These are phyloP conservation scores for Plasmodium fragile DNA, from an alignment of 169 alveolate genomes.

Conservation along the genomic window DNA sequence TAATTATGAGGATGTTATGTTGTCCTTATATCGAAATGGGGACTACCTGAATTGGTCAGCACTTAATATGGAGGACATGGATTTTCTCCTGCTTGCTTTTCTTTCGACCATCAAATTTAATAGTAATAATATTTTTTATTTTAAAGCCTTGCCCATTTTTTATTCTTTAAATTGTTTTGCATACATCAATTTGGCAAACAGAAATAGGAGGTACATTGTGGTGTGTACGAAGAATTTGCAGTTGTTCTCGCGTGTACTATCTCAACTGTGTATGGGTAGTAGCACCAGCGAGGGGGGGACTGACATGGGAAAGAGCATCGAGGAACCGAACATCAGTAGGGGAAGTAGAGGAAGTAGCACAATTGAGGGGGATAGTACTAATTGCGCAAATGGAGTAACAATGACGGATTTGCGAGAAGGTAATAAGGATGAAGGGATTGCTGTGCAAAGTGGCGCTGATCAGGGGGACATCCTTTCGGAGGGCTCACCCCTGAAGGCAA, in stretches of 20 bases:
- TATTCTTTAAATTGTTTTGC: conserved; percentile 28
- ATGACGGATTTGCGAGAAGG: background rate
- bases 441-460: background rate
- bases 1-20: conserved; percentile 40
- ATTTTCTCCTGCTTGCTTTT: conserved; percentile 13
- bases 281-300: background rate
- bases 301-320: background rate
- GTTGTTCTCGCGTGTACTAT: conserved; percentile 6
- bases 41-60: conserved; percentile 14
- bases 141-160: conserved; percentile 59
- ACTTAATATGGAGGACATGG: conserved; percentile 10
- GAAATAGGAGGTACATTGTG: conserved; percentile 21
- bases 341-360: background rate
- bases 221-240: conserved; percentile 25
- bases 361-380: background rate
- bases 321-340: background rate
- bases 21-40: conserved; percentile 44
- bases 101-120: conserved; percentile 39
- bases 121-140: conserved; percentile 54
- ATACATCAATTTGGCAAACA: conserved; percentile 18
- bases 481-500: background rate
- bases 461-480: background rate
- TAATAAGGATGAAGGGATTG: background rate
- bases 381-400: background rate
- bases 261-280: background rate